Percentiles rank a stretch among this genome's conserved stretches.
Evolutionary conservation across 352 stramenopile species (phyloP).

Genomic region (Globisporangium splendens): DNA sequence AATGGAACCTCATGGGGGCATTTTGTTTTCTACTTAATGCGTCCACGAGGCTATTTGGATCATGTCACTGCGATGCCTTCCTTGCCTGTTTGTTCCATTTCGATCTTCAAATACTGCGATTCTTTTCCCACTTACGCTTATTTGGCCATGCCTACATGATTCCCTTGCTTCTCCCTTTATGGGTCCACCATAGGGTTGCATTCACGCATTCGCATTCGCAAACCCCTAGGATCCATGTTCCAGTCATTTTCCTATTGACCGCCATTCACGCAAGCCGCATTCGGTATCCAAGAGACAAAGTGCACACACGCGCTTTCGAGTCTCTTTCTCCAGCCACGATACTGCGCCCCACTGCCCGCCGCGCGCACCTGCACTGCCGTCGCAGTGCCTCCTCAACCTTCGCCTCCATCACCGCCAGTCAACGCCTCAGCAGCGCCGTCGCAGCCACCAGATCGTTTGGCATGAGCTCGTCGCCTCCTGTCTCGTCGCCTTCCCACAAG

Average conservation of each 20-base stretch:
- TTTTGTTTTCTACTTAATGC: too few species aligned
- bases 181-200: too few species aligned
- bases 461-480: conserved; percentile 10
- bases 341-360: conserved; percentile 1
- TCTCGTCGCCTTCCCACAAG: conserved; percentile 5
- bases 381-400: neutral
- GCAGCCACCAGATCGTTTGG: conserved; percentile 5
- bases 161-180: too few species aligned
- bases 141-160: too few species aligned
- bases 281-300: neutral
- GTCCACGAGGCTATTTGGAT: too few species aligned
- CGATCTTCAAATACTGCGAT: too few species aligned
- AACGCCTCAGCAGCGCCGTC: neutral
- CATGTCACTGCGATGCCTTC: too few species aligned
- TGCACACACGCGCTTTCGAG: neutral
- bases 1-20: too few species aligned
- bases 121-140: too few species aligned
- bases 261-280: neutral
- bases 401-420: neutral
- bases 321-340: conserved; percentile 6
- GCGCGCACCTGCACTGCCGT: neutral
- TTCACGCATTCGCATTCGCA: too few species aligned
- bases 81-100: too few species aligned
- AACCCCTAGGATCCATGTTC: too few species aligned
- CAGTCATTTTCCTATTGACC: neutral